A percentile compares a stretch with the other conserved stretches of the same genome.
Conservation (phyloP, 768 basidiomycete genomes). For the Kwoniella botswanensis region DNA sequence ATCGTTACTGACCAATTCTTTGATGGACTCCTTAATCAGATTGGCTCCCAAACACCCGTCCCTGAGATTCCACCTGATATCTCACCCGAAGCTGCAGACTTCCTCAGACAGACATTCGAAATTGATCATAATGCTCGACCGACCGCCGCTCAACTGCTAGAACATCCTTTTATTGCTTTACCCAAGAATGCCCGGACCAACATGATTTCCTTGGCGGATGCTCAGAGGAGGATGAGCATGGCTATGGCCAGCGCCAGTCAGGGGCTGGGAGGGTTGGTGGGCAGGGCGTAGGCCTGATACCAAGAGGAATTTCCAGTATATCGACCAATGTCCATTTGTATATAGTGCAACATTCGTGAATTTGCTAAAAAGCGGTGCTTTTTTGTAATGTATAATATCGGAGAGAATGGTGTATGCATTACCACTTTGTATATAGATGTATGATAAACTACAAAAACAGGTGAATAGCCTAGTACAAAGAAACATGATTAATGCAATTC, state of each 20-base stretch:
- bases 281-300: conserved; percentile 16
- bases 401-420: conserved; percentile 1
- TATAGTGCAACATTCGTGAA: too few relatives aligned
- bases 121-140: conserved; percentile 80
- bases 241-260: conserved; percentile 36
- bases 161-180: conserved; percentile 70
- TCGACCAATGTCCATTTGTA: too few relatives aligned
- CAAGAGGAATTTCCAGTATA: too few relatives aligned
- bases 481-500: neutral
- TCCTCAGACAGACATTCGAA: conserved; percentile 86
- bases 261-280: conserved; percentile 35
- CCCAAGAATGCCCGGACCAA: conserved; percentile 6
- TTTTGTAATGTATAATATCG: neutral
- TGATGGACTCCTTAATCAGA: conserved; percentile 62
- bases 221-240: conserved; percentile 38
- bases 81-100: conserved; percentile 82
- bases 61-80: conserved; percentile 87
- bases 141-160: conserved; percentile 74
- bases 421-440: neutral
- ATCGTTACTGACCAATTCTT: neutral
- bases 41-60: conserved; percentile 83
- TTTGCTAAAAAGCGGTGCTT: neutral
- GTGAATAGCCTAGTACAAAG: neutral
- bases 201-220: conserved; percentile 28
- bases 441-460: neutral